Base-by-base conservation (phyloP, 2,329 filamentous ascomycete genomes). In the Ceratocystis cubensis region DNA sequence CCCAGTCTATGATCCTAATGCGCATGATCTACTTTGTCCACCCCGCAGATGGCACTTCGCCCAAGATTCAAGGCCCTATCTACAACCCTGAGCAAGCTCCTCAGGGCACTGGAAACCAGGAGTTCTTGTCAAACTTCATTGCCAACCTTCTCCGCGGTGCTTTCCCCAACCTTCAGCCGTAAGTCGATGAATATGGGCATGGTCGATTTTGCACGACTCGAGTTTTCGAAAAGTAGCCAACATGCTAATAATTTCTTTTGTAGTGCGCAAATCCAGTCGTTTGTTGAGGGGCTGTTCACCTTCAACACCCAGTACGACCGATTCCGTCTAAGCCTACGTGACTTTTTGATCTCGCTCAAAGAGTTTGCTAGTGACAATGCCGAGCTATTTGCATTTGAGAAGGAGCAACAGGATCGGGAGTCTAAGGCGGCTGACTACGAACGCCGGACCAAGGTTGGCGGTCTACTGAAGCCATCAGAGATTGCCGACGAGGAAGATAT, bases 11-110 rank as follows among this genome's bases (percentile, higher is more conserved):
- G 84, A 81, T 99, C 62, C 79, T 99, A 69, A 91, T 94, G 72
- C 89, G 92, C 73, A 92, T 99, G 83, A 96, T 99, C 79, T 95
- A 92, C 81, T 91, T 96, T 66, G 86, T 96, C n/a, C 85, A 92
- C 71, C 84, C 85, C 1, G 83, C 84, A 41, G 84, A 87, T 71
- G 83, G 82, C 30, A 77, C 80, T 10, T 81, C 84, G 33, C 88
- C 91, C 65, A 96, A 96, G 82, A 91, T 99, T 67, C 87, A 91
- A 73, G 91, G 92, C 4, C 93, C 93, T 0, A 90, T 99, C 70
- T 99, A 96, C 77, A 84, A 84, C 20, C 80, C 86, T 3, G 91
- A 94, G 41, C 89, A 96, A 77, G 92, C 91, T 0, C 85, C 88
- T 56, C 78, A 83, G 7, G 93, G 92, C 66, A 96, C 91, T 5